Conservation (phyloP, 805 yeast species). For the Lipomyces chichibuensis region DNA sequence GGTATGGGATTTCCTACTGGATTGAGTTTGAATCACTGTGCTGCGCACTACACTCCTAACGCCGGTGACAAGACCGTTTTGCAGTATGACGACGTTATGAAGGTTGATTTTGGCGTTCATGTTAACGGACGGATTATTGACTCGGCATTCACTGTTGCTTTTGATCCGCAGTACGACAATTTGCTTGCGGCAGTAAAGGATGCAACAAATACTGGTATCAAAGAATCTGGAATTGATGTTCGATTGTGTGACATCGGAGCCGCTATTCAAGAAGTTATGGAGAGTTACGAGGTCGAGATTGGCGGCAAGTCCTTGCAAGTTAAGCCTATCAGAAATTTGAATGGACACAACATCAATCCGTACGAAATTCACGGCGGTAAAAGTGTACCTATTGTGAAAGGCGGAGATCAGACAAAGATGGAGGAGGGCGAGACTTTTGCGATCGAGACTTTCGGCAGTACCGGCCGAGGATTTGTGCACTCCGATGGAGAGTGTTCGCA, state of each 20-base stretch:
- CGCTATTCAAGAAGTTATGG: constrained; percentile 96
- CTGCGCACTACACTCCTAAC: constrained; percentile 98
- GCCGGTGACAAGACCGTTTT: constrained; percentile 86
- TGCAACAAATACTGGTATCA: constrained; percentile 92
- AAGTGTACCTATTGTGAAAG: constrained; percentile 93
- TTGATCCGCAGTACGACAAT: constrained; percentile 79
- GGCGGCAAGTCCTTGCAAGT: constrained; percentile 84
- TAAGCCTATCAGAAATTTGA: constrained; percentile 85
- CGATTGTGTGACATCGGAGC: constrained; percentile 94
- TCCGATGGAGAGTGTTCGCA: constrained; percentile 93
- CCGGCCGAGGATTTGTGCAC: constrained; percentile 90
- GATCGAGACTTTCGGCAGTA: constrained; percentile 96
- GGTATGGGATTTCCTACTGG: constrained; percentile 99
- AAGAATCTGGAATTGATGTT: constrained; percentile 94
- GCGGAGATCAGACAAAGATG: constrained; percentile 94
- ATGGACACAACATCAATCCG: constrained; percentile 90
- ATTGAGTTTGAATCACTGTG: constrained; percentile 85
- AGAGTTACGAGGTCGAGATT: constrained; percentile 88
- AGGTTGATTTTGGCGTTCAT: constrained; percentile 96
- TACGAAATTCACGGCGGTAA: constrained; percentile 91
- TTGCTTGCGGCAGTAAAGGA: constrained; percentile 83
- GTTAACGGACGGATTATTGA: constrained; percentile 93
- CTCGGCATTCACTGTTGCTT: constrained; percentile 90
- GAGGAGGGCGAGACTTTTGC: constrained; percentile 99
- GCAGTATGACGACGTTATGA: constrained; percentile 88